phyloP scores from a whole-genome alignment of 2,329 filamentous ascomycete genomes.

The Colletotrichum nymphaeae region DNA sequence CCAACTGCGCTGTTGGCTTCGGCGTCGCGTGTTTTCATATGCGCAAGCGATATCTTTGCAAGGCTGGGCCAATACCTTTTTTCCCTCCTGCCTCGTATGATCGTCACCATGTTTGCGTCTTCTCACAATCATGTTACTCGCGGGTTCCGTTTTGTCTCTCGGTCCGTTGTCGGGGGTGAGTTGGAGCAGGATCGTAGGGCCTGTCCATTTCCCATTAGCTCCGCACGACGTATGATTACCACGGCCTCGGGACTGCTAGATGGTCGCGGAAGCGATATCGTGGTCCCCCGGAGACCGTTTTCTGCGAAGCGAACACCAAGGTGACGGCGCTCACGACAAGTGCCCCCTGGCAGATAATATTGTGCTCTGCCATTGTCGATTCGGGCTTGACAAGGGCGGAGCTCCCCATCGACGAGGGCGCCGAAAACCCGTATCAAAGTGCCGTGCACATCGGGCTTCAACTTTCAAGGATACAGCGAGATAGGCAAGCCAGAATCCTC shows the following conservation, averaged over 20 bases:
- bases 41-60: neutral
- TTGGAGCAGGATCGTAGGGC: constrained; percentile 3
- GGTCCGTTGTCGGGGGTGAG: neutral
- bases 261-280: constrained; percentile 20
- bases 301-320: constrained; percentile 19
- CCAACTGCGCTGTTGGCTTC: neutral
- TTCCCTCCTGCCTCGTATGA: constrained; percentile 10
- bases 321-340: neutral
- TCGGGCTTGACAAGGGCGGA: neutral
- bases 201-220: neutral
- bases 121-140: neutral
- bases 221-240: constrained; percentile 30
- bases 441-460: neutral
- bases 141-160: neutral
- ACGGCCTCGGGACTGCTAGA: constrained; percentile 12
- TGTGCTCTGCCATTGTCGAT: constrained; percentile 5
- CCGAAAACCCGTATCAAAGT: constrained; percentile 1
- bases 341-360: constrained; percentile 2
- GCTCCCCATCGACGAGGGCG: neutral
- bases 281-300: constrained; percentile 24
- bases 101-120: neutral
- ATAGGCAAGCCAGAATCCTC: neutral
- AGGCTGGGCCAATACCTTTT: neutral
- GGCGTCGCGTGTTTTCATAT: neutral
- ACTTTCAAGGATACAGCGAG: neutral